These are phyloP conservation scores for Populus trichocarpa DNA, from an alignment of 441 rosid species.

Conservation along the genomic window DNA sequence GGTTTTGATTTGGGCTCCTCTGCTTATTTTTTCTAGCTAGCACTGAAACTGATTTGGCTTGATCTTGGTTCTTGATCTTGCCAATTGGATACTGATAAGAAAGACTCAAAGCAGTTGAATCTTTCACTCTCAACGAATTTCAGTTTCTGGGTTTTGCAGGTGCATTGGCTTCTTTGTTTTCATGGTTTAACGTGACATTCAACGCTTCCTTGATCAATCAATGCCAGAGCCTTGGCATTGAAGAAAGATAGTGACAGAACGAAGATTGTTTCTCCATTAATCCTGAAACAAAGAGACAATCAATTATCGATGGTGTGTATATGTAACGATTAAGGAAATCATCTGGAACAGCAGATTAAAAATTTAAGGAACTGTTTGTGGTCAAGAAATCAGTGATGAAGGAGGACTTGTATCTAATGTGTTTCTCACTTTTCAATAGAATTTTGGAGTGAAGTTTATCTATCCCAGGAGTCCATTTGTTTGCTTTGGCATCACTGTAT, in stretches of 20 bases:
- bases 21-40: constrained; percentile 30
- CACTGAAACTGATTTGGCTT: background rate
- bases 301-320: background rate
- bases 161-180: background rate
- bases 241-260: background rate
- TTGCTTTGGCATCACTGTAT: background rate
- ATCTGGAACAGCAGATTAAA: background rate
- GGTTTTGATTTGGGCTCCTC: constrained; percentile 56
- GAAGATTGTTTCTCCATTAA: background rate
- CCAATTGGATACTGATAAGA: background rate
- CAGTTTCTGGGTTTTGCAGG: background rate
- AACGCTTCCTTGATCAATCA: background rate
- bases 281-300: background rate
- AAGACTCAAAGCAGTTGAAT: background rate
- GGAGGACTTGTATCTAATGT: background rate
- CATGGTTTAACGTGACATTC: background rate
- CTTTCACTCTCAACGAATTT: background rate
- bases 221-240: background rate
- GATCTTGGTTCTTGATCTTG: background rate
- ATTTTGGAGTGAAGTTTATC: background rate
- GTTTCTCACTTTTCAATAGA: background rate
- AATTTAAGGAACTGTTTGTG: background rate
- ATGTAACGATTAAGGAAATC: background rate
- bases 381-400: background rate
- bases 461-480: background rate